Base-by-base conservation (phyloP, 305 asterid species). In the Rubia tinctorum region DNA sequence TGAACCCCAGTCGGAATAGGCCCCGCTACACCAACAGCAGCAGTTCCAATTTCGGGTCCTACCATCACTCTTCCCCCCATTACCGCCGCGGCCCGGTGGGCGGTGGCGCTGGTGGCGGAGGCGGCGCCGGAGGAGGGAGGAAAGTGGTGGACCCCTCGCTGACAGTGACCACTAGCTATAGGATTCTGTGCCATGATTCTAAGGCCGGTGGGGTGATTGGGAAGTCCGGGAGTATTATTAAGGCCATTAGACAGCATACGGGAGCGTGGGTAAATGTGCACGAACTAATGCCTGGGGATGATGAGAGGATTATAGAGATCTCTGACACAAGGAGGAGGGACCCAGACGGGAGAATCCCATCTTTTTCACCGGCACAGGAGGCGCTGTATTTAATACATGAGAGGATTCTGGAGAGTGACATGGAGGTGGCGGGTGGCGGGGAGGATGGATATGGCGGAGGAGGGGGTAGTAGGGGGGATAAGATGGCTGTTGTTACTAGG, bases 141-240 rank as follows among this genome's bases (percentile, higher is more conserved):
- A 91, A 88, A 78, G 68, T 82, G 82, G 84, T 71, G 78, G 97
- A 90, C 80, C 80, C 85, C 39, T 75, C 94, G 12, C 45, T 85
- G 45, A 90, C 84, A 88, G 99, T 89, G 80, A 92, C 98, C 4
- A 92, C 96, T 15, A 89, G 90, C 75, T 94, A 89, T 69, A 86
- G 97, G 72, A 90, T 92, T 73, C 66, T 92, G 64, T 94, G 98
- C 63, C 96, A 88, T 71, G 97, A 94, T 63, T 84, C 83, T 49
- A 94, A 90, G 81, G 97, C 90, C 0, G 99, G 97, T 9, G 96
- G 99, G 15, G 99, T 94, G 66, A 94, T 94, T 80, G 99, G 99
- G 76, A 94, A 90, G 75, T 90, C 96, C 0, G 98, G 96, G 62
- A 88, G 97, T 63, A 90, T 94, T 30, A 88, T 94, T 53, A 92